These are phyloP conservation scores for Fusarium humuli DNA, from an alignment of 2,329 filamentous ascomycete species.

Conservation along the genomic window DNA sequence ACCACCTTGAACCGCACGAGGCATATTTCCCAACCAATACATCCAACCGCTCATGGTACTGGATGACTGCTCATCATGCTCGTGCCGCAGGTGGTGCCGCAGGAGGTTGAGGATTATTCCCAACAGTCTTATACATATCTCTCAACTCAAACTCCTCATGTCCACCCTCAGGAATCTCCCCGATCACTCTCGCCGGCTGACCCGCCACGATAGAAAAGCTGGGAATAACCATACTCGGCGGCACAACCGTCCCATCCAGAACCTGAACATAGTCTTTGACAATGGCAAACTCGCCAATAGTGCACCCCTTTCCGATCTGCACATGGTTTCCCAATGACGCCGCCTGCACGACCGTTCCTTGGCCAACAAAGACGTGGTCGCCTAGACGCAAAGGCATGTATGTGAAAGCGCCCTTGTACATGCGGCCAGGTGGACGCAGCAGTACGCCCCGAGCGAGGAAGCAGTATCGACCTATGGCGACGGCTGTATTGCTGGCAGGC, in stretches of 20 bases:
- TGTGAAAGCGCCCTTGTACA: conserved; percentile 82
- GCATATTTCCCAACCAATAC: not conserved
- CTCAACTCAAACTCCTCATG: conserved; percentile 73
- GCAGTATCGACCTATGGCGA: conserved; percentile 91
- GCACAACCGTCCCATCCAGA: conserved; percentile 84
- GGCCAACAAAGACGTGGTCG: conserved; percentile 92
- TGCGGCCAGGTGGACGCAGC: conserved; percentile 83
- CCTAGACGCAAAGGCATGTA: conserved; percentile 93
- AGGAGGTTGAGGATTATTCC: conserved; percentile 63
- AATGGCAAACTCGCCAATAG: conserved; percentile 87
- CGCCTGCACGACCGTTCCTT: conserved; percentile 80
- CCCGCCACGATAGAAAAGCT: conserved; percentile 94
- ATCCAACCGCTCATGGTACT: not conserved
- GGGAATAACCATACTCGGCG: conserved; percentile 89
- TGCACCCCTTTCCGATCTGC: conserved; percentile 80
- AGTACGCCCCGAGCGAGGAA: conserved; percentile 84
- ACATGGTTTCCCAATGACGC: conserved; percentile 88
- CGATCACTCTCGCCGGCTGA: conserved; percentile 80
- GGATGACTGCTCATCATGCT: not conserved
- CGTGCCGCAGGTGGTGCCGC: conserved; percentile 45
- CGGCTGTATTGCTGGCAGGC: conserved; percentile 71
- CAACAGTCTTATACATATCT: conserved; percentile 72
- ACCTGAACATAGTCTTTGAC: conserved; percentile 94
- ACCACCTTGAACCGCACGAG: not conserved
- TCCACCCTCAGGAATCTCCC: conserved; percentile 80